These are phyloP conservation scores for Aleurites moluccanus DNA, from an alignment of 441 rosid genomes.

Conservation along the genomic window DNA sequence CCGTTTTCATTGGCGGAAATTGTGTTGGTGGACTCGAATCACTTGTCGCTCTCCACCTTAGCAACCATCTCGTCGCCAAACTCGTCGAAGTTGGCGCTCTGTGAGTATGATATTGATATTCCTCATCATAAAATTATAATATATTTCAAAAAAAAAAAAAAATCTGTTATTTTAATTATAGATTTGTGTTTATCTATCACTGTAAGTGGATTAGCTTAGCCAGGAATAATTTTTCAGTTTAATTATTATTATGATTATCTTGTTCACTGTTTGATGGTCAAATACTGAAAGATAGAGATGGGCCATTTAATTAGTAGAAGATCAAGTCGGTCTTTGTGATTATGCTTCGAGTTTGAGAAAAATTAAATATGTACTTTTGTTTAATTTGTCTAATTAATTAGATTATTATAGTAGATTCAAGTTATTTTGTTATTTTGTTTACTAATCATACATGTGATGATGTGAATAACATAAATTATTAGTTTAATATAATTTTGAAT, in stretches of 20 bases:
- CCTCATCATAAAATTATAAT: neutral
- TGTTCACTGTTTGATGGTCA: conserved; percentile 4
- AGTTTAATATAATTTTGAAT: no score
- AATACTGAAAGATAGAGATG: neutral
- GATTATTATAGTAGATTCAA: no score
- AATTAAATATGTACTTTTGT: no score
- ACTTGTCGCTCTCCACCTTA: conserved; percentile 78
- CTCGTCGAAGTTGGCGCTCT: conserved; percentile 84
- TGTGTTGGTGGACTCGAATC: conserved; percentile 87
- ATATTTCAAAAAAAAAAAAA: neutral
- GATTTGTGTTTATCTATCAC: conserved; percentile 10
- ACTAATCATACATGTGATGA: no score
- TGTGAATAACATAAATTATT: no score
- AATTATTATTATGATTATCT: neutral
- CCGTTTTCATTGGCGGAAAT: conserved; percentile 77
- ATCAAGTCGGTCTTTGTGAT: neutral
- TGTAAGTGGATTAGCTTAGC: conserved; percentile 19
- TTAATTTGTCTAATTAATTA: no score
- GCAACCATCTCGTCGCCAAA: conserved; percentile 86
- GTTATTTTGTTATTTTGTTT: no score
- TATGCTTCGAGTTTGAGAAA: neutral
- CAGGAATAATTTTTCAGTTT: conserved; percentile 4
- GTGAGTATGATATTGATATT: conserved; percentile 61
- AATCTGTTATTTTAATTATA: neutral
- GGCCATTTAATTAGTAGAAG: neutral